A percentile compares a stretch with the other conserved stretches of the same genome.
Evolutionary conservation across 202 grass and related monocot genomes (phyloP).

Genomic region (Panicum hallii): DNA sequence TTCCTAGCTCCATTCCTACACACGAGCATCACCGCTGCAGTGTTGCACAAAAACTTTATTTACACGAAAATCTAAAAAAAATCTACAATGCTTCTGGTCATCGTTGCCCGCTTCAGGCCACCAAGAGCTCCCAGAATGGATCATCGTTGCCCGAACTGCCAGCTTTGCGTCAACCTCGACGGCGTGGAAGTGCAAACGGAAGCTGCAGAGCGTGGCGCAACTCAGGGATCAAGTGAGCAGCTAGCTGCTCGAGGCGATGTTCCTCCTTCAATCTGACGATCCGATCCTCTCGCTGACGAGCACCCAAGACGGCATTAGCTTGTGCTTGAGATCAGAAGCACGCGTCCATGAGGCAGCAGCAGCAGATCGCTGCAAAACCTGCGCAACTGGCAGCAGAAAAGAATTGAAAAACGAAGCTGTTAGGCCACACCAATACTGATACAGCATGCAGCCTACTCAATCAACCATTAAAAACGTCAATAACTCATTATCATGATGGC

Average conservation of each 20-base stretch:
- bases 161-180: not conserved
- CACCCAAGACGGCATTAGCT: not conserved
- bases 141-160: not conserved
- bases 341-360: constrained; percentile 55
- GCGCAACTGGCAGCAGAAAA: constrained; percentile 26
- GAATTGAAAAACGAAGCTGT: not conserved
- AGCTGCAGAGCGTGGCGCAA: not conserved
- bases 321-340: constrained; percentile 34
- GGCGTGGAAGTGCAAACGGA: not conserved
- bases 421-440: not conserved
- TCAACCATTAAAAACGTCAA: not conserved
- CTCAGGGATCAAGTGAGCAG: not conserved
- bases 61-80: constrained; percentile 1
- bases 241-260: not conserved
- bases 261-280: too few species aligned
- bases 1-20: too few species aligned
- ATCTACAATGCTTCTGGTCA: not conserved
- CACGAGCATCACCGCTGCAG: not conserved
- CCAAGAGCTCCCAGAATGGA: not conserved
- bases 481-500: not conserved
- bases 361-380: constrained; percentile 47
- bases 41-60: not conserved
- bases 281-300: not conserved
- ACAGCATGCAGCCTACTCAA: not conserved
- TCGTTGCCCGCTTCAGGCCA: not conserved